Percentiles rank a stretch among this genome's conserved stretches.
Evolutionary conservation across 345 rosid species (phyloP).

Genomic region (Psidium guajava): DNA sequence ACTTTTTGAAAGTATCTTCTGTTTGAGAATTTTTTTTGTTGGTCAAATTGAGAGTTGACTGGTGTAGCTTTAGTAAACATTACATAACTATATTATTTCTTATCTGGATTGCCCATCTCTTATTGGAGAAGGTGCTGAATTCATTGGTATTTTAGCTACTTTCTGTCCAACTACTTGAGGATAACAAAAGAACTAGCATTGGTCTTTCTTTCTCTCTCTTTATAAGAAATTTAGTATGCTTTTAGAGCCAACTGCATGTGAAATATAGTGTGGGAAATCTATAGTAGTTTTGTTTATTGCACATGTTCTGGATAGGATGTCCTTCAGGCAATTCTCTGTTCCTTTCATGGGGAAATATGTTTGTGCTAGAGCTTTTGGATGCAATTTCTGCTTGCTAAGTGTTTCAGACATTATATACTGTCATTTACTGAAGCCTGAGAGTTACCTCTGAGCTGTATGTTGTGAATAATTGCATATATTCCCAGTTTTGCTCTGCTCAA

Average conservation of each 20-base stretch:
- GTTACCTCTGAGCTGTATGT: too few relatives aligned
- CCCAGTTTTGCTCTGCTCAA: too few relatives aligned
- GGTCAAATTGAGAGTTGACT: not conserved
- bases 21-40: not conserved
- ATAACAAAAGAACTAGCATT: not conserved
- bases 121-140: not conserved
- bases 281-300: too few relatives aligned
- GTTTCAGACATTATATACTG: too few relatives aligned
- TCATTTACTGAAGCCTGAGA: too few relatives aligned
- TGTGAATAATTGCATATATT: too few relatives aligned
- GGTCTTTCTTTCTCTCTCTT: not conserved
- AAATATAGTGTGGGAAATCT: too few relatives aligned
- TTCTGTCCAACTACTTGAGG: not conserved
- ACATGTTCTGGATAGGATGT: too few relatives aligned
- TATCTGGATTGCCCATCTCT: not conserved
- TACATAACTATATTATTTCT: not conserved
- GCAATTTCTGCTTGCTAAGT: too few relatives aligned
- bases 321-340: too few relatives aligned
- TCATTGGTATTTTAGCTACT: not conserved
- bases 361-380: too few relatives aligned
- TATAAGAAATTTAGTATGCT: not conserved
- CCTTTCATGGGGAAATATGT: too few relatives aligned
- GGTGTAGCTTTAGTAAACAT: not conserved
- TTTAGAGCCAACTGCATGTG: not conserved
- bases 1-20: not conserved